phyloP scores from a whole-genome alignment of 306 rosid species.

The Casuarina cunninghamiana region DNA sequence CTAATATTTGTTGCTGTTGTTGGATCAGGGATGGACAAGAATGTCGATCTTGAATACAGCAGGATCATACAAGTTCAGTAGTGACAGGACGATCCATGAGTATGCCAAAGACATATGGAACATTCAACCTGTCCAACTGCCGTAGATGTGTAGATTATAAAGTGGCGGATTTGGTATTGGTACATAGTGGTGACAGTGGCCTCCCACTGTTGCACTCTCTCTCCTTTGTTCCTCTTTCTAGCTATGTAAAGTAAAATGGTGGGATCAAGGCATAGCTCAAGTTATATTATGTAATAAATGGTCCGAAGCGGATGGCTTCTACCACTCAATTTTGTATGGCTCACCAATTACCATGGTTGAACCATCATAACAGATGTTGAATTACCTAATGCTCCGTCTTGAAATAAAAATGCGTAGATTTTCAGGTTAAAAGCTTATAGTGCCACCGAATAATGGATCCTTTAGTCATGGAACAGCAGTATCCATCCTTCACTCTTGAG shows the following conservation, averaged over 20 bases:
- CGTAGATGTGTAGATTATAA: conserved; percentile 31
- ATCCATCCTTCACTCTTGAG: too few species aligned
- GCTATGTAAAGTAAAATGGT: neutral
- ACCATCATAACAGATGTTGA: neutral
- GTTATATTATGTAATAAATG: neutral
- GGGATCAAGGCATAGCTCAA: neutral
- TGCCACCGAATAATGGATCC: neutral
- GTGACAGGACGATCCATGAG: conserved; percentile 95
- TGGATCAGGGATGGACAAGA: conserved; percentile 80
- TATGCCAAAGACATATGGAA: conserved; percentile 91
- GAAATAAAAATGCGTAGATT: neutral
- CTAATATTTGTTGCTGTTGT: conserved; percentile 27
- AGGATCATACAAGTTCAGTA: conserved; percentile 95
- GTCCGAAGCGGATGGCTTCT: neutral
- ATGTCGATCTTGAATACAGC: conserved; percentile 98
- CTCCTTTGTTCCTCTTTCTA: neutral
- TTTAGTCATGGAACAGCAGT: too few species aligned
- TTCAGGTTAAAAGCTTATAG: neutral
- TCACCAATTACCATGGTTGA: neutral
- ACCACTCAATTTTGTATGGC: neutral
- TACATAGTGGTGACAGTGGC: conserved; percentile 22
- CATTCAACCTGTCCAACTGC: conserved; percentile 64
- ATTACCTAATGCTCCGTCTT: neutral
- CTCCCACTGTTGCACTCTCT: neutral
- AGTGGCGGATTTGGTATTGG: conserved; percentile 23